Percentiles rank a stretch among this genome's conserved stretches.
Evolutionary conservation across 169 alveolate species (phyloP).

Genomic region (Plasmodium falciparum): DNA sequence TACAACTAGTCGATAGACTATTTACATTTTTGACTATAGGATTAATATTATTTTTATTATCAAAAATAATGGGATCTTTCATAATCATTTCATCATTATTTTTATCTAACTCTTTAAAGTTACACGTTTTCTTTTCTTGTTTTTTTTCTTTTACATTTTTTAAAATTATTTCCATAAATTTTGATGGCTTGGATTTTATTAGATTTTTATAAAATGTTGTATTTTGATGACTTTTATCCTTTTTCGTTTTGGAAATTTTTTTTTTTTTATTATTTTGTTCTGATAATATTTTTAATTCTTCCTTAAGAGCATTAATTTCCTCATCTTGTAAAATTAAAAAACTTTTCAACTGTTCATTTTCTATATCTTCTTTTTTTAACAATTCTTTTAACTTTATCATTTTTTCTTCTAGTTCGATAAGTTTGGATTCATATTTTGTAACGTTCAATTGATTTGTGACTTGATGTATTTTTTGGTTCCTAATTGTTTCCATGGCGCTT

Average conservation of each 20-base stretch:
- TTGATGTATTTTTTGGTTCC: background rate
- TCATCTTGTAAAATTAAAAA: conserved; percentile 4
- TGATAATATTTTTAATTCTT: background rate
- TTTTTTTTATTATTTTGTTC: background rate
- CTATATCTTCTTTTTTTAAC: conserved; percentile 25
- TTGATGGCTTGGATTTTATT: conserved; percentile 35
- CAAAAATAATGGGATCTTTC: no score
- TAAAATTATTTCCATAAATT: conserved; percentile 39
- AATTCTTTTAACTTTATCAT: conserved; percentile 13
- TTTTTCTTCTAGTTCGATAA: conserved; percentile 2
- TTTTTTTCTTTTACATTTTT: conserved; percentile 12
- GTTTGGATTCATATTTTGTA: background rate
- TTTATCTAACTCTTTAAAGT: background rate
- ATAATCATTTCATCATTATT: no score
- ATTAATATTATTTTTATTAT: no score
- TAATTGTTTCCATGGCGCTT: background rate
- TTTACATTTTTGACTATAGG: no score
- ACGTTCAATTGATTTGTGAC: background rate
- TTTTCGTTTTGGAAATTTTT: background rate
- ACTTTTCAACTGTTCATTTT: conserved; percentile 29
- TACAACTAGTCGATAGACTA: no score
- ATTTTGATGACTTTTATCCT: conserved; percentile 34
- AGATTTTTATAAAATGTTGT: conserved; percentile 24
- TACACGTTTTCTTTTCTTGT: background rate
- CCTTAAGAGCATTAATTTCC: conserved; percentile 36